Percentiles rank a stretch among this genome's conserved stretches.
phyloP scores from a whole-genome alignment of 306 rosid species.

The Fagus sylvatica region DNA sequence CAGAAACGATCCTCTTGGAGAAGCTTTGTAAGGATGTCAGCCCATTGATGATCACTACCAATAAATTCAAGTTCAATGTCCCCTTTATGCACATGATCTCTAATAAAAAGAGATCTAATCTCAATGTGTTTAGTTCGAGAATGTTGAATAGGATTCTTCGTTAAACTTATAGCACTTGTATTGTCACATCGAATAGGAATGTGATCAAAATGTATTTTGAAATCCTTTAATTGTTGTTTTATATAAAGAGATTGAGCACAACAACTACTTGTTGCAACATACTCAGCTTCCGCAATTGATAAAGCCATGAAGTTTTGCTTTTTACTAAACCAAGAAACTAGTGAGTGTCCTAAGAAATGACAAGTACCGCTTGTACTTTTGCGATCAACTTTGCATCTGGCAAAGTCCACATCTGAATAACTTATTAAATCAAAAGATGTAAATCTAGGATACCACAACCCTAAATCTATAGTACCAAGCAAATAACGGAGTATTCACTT shows the following conservation, averaged over 20 bases:
- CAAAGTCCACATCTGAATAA: background rate
- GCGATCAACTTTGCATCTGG: background rate
- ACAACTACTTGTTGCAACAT: background rate
- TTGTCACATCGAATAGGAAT: background rate
- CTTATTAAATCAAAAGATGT: background rate
- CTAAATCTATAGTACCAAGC: background rate
- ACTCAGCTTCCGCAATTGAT: background rate
- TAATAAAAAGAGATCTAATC: background rate
- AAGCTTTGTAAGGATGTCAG: background rate
- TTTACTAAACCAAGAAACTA: background rate
- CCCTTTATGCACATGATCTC: background rate
- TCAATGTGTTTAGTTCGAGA: background rate
- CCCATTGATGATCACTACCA: background rate
- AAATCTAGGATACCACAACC: background rate
- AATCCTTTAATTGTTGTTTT: background rate
- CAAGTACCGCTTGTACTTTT: background rate
- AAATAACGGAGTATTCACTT: constrained; percentile 1
- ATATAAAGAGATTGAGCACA: background rate
- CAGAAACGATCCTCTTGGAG: background rate
- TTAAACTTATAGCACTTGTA: too few species aligned
- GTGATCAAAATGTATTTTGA: background rate
- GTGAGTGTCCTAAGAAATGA: background rate
- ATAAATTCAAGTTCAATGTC: background rate
- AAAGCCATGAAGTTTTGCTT: background rate
- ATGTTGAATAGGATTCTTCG: background rate